Evolutionary conservation across 306 rosid genomes (phyloP), one percentile per base, ranked within the genome.

Genomic region (Prinsepia uniflora): DNA sequence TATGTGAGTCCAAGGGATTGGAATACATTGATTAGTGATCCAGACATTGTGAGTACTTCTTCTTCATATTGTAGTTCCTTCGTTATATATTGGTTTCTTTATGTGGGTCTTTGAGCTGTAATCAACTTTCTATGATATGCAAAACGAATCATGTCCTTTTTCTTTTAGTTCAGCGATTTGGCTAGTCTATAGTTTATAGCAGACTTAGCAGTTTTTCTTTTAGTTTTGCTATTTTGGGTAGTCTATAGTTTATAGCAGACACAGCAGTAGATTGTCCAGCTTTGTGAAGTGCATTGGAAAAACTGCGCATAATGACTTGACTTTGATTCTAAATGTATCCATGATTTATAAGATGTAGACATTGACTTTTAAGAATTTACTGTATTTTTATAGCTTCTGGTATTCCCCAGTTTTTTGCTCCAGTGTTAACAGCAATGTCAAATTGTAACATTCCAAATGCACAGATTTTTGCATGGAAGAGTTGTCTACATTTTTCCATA

Each of bases 11-110:
- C 97, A 44, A 73, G 79, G 65, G 97, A 90, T 58, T 90, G 97
- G 98, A 94, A 94, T 80, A 70, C 75, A 58, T 61, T 94, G 83
- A 94, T 90, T 22, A 84, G 87, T 40, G 92, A 94, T 63, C 97
- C 96, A 6, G 83, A 94, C 74, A 89, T 78, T 4, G 98, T 86
- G 66, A 87, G 98, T 78, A 15, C 46, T 45, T 30, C 30, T 60
- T 67, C 50, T 68, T 70, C 17, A 14, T 0, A 30, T 30, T 30
- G 36, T 30, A 30, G 36, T 30, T 30, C 36, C 36, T 30, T 30
- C 36, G 36, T 30, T 30, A 30, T 46, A 13, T 10, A 2, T 19
- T 58, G 46, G 36, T 63, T 10, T 48, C 41, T 57, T 24, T 15
- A 0, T 63, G 8, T 14, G 0, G 3, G 58, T 54, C 7, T 62